These are phyloP conservation scores for Lasiosphaeriaceae sp. DNA, from an alignment of 495 filamentous ascomycete species.

Conservation along the genomic window DNA sequence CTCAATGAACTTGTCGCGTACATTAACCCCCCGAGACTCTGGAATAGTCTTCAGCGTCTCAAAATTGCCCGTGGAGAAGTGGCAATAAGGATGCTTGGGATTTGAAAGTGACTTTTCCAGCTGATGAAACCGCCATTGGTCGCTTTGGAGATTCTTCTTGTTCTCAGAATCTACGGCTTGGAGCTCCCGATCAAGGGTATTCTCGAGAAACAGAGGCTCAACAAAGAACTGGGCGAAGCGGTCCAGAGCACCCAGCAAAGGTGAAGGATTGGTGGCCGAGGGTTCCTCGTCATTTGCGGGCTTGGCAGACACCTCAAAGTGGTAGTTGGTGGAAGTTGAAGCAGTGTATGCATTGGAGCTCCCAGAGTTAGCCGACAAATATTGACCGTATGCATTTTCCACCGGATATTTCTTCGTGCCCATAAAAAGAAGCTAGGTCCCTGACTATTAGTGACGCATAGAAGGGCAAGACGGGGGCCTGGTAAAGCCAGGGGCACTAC, in stretches of 20 bases:
- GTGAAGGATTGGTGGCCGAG: conserved; percentile 56
- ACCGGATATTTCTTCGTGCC: conserved; percentile 96
- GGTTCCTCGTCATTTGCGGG: conserved; percentile 51
- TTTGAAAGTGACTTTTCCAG: conserved; percentile 89
- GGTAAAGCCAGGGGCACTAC: conserved; percentile 8
- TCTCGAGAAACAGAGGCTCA: conserved; percentile 81
- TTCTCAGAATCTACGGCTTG: conserved; percentile 96
- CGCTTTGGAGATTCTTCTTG: conserved; percentile 98
- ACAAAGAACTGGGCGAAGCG: conserved; percentile 98
- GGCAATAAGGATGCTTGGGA: conserved; percentile 84
- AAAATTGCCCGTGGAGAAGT: conserved; percentile 93
- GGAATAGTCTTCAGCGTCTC: conserved; percentile 85
- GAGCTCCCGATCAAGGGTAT: conserved; percentile 87
- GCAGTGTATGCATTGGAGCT: conserved; percentile 94
- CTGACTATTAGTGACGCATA: conserved; percentile 4
- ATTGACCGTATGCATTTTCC: conserved; percentile 96
- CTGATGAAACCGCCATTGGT: conserved; percentile 89
- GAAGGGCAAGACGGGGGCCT: neutral
- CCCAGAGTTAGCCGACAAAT: conserved; percentile 82
- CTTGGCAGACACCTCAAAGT: conserved; percentile 88
- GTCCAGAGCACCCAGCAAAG: conserved; percentile 86
- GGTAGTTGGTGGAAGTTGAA: conserved; percentile 93
- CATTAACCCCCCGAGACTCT: conserved; percentile 75
- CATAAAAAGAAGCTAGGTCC: conserved; percentile 85
- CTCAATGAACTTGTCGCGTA: conserved; percentile 90